Evolutionary conservation across 2,329 filamentous ascomycete species (phyloP), one percentile per base, ranked within the genome.

Genomic region (Talaromyces sp.): DNA sequence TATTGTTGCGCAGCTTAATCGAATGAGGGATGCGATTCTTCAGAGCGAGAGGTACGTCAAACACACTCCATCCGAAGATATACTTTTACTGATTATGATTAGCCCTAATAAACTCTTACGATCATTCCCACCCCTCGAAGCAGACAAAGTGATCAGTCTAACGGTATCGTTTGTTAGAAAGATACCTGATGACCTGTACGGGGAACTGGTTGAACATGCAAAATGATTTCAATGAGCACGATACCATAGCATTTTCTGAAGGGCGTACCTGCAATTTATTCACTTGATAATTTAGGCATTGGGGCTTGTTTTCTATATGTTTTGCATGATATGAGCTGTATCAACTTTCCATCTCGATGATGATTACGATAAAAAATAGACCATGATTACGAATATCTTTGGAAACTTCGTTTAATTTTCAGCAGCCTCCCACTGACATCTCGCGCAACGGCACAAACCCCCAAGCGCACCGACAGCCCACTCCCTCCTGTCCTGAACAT

Each of bases 91-190:
- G 52, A 56, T 33, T 31, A 41, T 61, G 13, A 25, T n/a, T 13
- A 98, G 95, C 73, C 95, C 95, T 10, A 97, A 96, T 73, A 95
- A 95, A 74, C 86, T 97, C 17, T 83, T 97, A n/a, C 86, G 93
- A 64, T 93, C 90, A 1, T 92, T 97, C 71, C 93, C 93, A 7
- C 87, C 90, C 4, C 83, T 97, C 31, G 89, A 96, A 70, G 90
- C 93, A 4, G 89, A 92, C 71, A 88, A 90, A 69, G 90, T 97
- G 73, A 95, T 96, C 75, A 88, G 88, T 54, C 86, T 96, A 64
- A 94, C 94, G 0, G 88, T 97, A 70, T 89, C 89, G 61, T 90
- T 97, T 72, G 90, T 96, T 65, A 89, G 90, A 71, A 95, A 93
- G 82, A 93, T 99, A 63, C 94, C 95, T 1, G 88, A 93, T 68